Base-by-base conservation (phyloP, 2,329 filamentous ascomycete genomes). In the Cordyceps tenuipes region DNA sequence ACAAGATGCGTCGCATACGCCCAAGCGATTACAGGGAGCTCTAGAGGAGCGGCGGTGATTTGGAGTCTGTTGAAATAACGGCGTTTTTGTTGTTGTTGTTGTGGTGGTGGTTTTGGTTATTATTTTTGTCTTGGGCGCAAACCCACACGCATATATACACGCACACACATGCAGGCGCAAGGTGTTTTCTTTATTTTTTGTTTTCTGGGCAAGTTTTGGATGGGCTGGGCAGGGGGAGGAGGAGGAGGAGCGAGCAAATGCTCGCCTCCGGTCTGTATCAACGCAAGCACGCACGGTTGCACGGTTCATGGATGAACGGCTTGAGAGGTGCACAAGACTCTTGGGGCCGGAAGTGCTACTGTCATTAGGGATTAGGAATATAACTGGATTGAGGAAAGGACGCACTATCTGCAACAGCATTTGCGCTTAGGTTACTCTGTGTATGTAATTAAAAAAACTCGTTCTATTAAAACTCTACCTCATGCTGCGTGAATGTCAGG, bases 1-100 rank as follows among this genome's bases (percentile, higher is more conserved):
- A 91, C 69, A 84, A 89, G 67, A 87, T 91, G 67, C 84, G 88
- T 64, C 82, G 90, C 67, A 85, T 90, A 59, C 83, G 94, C 59
- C 92, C 92, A 12, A 94, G 90, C 71, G 94, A 99, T 75, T 97
- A 94, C 72, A 83, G 90, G 64, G 90, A 96, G 76, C 79, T 96
- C 53, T 69, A 77, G 59, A 49, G 13, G 26, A 41, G 52, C 46
- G 17, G 36, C 19, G 23, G 23, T 50, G 53, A 29, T 29, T 29
- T 29, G 29, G 29, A 54, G 47, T 43, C 39, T 53, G 31, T 19
- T 39, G 23, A n/a, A 19, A 26, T 19, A 21, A 21, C 19, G 57
- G 56, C 36, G 46, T 54, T 62, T 36, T n/a, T n/a, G n/a, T n/a
- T 36, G 31, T 8, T 34, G 7, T 36, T 36, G 9, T 36, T 55